Evolutionary conservation across 148 eudicot genomes (phyloP).

Genomic region (Rhododendron henanense): DNA sequence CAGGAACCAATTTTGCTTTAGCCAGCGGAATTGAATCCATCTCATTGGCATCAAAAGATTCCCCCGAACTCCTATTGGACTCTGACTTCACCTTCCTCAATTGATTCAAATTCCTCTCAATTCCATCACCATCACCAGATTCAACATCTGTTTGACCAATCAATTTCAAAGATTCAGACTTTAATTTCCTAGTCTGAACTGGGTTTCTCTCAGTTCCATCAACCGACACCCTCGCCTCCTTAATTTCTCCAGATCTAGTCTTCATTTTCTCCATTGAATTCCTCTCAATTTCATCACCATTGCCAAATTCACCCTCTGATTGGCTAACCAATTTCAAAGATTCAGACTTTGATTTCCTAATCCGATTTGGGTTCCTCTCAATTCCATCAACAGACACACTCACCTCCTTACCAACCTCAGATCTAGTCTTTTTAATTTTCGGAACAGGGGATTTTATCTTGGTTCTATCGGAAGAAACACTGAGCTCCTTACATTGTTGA

Average conservation of each 20-base stretch:
- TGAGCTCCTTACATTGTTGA: slow-evolving; percentile 17
- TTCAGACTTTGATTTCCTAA: slow-evolving; percentile 11
- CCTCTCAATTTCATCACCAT: slow-evolving; percentile 13
- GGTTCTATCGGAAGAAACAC: slow-evolving; percentile 15
- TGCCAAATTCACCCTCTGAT: background rate
- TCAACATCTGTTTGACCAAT: background rate
- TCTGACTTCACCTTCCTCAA: slow-evolving; percentile 3
- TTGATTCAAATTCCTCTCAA: background rate
- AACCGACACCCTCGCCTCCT: background rate
- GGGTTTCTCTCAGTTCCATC: background rate
- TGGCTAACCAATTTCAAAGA: slow-evolving; percentile 5
- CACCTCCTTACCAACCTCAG: slow-evolving; percentile 13
- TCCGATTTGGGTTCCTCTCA: slow-evolving; percentile 23
- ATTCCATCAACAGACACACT: slow-evolving; percentile 15
- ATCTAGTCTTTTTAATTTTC: slow-evolving; percentile 20
- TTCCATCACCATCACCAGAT: background rate
- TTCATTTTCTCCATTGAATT: slow-evolving; percentile 10
- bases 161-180: background rate
- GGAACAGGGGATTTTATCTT: slow-evolving; percentile 17
- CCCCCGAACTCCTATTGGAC: background rate
- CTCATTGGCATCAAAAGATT: slow-evolving; percentile 15
- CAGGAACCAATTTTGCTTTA: slow-evolving; percentile 9
- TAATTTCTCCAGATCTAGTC: background rate
- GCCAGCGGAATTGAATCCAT: slow-evolving; percentile 12
- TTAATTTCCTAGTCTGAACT: background rate